These are phyloP conservation scores for Trichoderma gamsii DNA, from an alignment of 495 filamentous ascomycete genomes.

Conservation along the genomic window DNA sequence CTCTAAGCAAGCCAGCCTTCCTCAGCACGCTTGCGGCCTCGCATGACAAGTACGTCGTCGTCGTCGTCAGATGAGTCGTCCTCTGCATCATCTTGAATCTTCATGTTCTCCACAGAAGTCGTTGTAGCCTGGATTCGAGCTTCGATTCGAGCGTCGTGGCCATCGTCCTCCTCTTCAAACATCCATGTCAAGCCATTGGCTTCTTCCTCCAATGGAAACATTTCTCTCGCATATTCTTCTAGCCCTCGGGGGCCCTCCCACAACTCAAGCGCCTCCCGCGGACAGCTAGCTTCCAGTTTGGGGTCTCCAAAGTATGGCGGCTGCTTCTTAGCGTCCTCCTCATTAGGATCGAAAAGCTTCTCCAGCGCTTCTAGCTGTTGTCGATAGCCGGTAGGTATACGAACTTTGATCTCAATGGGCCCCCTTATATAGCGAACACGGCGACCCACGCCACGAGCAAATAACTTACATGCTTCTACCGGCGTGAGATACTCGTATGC, in stretches of 20 bases:
- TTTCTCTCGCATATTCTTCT: conserved; percentile 93
- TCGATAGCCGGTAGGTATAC: conserved; percentile 81
- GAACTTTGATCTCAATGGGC: conserved; percentile 76
- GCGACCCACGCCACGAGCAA: conserved; percentile 69
- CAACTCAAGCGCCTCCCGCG: conserved; percentile 64
- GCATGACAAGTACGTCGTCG: conserved; percentile 45
- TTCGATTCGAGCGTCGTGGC: conserved; percentile 21
- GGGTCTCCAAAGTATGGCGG: conserved; percentile 50
- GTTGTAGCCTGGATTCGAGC: conserved; percentile 22
- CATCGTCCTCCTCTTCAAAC: conserved; percentile 40
- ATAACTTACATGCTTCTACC: conserved; percentile 69
- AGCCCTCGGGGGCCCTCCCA: conserved; percentile 90
- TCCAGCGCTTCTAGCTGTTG: conserved; percentile 75
- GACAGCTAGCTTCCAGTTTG: conserved; percentile 53
- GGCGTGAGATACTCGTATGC: conserved; percentile 90
- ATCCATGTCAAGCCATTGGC: conserved; percentile 93
- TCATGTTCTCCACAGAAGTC: conserved; percentile 17
- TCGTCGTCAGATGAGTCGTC: conserved; percentile 25
- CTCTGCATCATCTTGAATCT: conserved; percentile 14
- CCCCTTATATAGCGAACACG: conserved; percentile 70
- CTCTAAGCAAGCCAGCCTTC: conserved; percentile 44
- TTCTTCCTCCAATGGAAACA: conserved; percentile 89
- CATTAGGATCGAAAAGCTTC: conserved; percentile 53
- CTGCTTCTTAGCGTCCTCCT: conserved; percentile 48
- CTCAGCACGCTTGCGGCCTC: conserved; percentile 43